Evolutionary conservation across 768 basidiomycete genomes (phyloP), one percentile per base, ranked within the genome.

Genomic region (Trametes maxima): DNA sequence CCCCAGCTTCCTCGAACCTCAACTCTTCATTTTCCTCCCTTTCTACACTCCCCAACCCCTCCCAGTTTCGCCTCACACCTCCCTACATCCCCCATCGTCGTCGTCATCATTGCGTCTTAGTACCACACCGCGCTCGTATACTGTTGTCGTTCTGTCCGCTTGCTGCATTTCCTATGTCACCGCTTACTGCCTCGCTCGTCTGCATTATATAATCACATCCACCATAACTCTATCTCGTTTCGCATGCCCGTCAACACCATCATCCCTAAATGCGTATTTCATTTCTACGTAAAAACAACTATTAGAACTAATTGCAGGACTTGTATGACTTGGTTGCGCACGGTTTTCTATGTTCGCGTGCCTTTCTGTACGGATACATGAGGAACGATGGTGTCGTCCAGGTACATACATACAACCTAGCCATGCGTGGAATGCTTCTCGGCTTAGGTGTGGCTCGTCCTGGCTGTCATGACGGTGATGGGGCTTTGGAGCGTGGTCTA

Each of bases 91-190:
- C 47, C 49, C 50, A 35, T 63, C 53, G n/a, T 47, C 52, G 13
- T 11, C 45, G 47, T 58, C 62, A 25, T 54, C 62, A 33, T 33
- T 33, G 47, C 57, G 57, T 59, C 57, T 22, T 59, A 58, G 62
- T 59, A 64, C 62, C 43, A 57, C 53, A 42, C 40, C 39, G 48
- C 62, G 62, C 53, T 64, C 62, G 58, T 64, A 51, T 49, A 45
- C 57, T 64, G 62, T 64, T 64, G 62, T 64, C 62, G 62, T 64
- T 64, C 43, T 59, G 57, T 59, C 57, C 57, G 48, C 55, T 63
- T 64, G 62, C 62, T 64, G 62, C 62, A 64, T 59, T 64, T 64
- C 54, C 62, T 64, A 58, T 63, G 57, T 59, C 57, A 63, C 52
- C 59, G 59, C 59, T 60, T 60, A 60, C 52, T 55, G 53, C 53